These are phyloP conservation scores for Yarrowia phangngaensis DNA, from an alignment of 805 yeast species.

Conservation along the genomic window DNA sequence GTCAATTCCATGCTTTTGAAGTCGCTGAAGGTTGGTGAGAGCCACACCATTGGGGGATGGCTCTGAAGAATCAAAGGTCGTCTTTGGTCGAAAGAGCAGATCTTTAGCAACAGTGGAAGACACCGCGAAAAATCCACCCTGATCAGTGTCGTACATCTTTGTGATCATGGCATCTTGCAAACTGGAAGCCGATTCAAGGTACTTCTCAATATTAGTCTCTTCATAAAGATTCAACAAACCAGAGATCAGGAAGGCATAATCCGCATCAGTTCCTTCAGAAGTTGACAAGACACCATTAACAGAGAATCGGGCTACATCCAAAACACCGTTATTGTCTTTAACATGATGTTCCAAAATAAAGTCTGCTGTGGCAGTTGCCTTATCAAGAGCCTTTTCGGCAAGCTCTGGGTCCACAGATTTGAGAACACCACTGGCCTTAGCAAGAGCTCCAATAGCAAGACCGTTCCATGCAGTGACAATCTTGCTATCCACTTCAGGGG, in stretches of 20 bases:
- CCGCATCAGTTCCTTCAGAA: conserved; percentile 39
- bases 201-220: conserved; percentile 35
- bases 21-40: conserved; percentile 36
- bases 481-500: conserved; percentile 40
- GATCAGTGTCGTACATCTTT: conserved; percentile 38
- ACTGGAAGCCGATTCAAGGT: conserved; percentile 36
- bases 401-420: conserved; percentile 28
- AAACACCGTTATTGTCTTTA: conserved; percentile 30
- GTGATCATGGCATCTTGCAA: conserved; percentile 38
- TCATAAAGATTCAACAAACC: conserved; percentile 41
- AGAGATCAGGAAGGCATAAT: conserved; percentile 39
- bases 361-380: conserved; percentile 36
- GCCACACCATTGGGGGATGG: conserved; percentile 42
- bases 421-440: conserved; percentile 36
- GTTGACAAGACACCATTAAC: conserved; percentile 25
- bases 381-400: conserved; percentile 30
- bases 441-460: conserved; percentile 40
- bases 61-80: conserved; percentile 40
- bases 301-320: conserved; percentile 32
- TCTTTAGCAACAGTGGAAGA: conserved; percentile 30
- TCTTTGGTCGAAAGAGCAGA: conserved; percentile 40
- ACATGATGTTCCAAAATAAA: conserved; percentile 31
- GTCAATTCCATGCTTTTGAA: conserved; percentile 28
- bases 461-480: conserved; percentile 42
- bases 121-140: conserved; percentile 38